These are phyloP conservation scores for Ormosia emarginata DNA, from an alignment of 306 rosid species.

Conservation along the genomic window DNA sequence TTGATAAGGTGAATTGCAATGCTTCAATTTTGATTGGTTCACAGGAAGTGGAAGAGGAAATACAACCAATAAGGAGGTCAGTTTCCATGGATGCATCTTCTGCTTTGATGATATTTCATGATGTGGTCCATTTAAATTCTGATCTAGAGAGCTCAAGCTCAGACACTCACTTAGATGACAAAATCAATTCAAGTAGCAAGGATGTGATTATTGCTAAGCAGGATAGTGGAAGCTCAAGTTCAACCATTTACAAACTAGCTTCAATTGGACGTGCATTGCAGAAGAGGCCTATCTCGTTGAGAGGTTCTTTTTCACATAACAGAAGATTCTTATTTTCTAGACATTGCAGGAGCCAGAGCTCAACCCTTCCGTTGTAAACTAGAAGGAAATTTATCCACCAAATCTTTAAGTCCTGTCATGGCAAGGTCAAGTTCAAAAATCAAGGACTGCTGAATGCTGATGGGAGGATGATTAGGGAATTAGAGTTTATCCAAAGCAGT, in stretches of 20 bases:
- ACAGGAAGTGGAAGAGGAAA: conserved; percentile 21
- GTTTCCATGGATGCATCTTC: conserved; percentile 40
- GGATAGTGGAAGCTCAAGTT: conserved; percentile 27
- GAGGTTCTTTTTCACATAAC: conserved; percentile 38
- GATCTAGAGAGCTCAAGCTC: conserved; percentile 34
- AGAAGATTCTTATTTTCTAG: conserved; percentile 26
- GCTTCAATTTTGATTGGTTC: conserved; percentile 15
- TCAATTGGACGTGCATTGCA: conserved; percentile 41
- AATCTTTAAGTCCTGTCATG: neutral
- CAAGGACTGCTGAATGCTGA: neutral
- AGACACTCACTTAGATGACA: neutral
- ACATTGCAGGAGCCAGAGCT: conserved; percentile 53
- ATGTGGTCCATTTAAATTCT: conserved; percentile 15
- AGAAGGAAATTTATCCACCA: neutral
- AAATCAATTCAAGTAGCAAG: neutral
- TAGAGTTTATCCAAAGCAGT: neutral
- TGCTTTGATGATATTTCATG: conserved; percentile 24
- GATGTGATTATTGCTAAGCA: conserved; percentile 15
- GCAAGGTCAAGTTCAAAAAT: neutral
- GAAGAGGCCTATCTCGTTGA: conserved; percentile 44
- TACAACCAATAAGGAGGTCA: conserved; percentile 40
- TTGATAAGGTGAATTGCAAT: neutral
- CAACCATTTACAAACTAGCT: conserved; percentile 8
- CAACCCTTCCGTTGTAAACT: conserved; percentile 34
- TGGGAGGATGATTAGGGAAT: neutral